Base-by-base conservation (phyloP, 2,329 filamentous ascomycete species). In the Verticillium alfalfae region DNA sequence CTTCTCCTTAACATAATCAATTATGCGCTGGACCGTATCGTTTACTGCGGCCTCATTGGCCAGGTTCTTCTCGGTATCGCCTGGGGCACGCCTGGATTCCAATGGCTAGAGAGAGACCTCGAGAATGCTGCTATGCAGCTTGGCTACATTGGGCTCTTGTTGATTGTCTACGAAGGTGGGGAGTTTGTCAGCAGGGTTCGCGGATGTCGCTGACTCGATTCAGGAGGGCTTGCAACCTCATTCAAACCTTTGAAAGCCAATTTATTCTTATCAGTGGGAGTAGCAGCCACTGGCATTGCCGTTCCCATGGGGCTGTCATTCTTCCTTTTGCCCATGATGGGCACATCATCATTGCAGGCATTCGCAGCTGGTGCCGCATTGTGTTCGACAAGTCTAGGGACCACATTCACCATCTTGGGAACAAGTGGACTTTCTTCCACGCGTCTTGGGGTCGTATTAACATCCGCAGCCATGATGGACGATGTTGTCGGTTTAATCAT, bases 391-490 rank as follows among this genome's bases (percentile, higher is more conserved):
- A 90, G 87, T 61, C 77, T 93, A 0, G 90, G 90, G 5, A 93
- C 90, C 0, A 84, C 81, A 0, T 88, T 91, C 9, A 87, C 85
- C 2, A 76, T 84, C 5, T 72, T 83, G 0, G 70, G 74, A 13
- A 71, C 76, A 0, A 80, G 78, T 26, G 79, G 79, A 0, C 72
- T 81, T 3, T 71, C 70, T 1, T 66, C 71, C 1, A 79, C 79
- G 2, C 74, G 81, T 8, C 69, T 84, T 5, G 81, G 91, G 76
- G 61, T 86, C 75, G 84, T 95, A 0, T 79, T 93, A 0, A 84
- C 85, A 2, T 88, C 84, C 62, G 90, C 90, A 1, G 91, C 91
- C 0, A 91, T 95, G 84, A 84, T 95, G 75, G 91, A 95, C 70
- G 91, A 95, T 73, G 87, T 94, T 0, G 83, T 91, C 1, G 90